Conservation (phyloP, 2,329 filamentous ascomycete genomes). For the Penicillium sp. region DNA sequence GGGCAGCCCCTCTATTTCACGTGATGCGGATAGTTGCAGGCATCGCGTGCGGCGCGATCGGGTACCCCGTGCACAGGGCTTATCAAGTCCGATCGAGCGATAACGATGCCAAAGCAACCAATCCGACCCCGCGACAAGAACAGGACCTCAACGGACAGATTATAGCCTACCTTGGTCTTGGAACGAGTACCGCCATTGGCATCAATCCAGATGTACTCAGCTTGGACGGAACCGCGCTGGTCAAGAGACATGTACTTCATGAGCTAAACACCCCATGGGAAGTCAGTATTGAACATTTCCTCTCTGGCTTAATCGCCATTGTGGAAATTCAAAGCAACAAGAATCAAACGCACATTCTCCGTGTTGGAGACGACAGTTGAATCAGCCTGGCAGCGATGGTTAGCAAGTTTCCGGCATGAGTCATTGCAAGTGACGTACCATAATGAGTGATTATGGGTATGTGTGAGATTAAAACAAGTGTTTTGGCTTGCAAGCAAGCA, state of each 20-base stretch:
- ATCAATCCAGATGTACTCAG: constrained; percentile 98
- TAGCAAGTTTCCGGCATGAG: constrained; percentile 13
- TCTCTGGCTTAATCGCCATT: constrained; percentile 30
- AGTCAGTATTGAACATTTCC: constrained; percentile 43
- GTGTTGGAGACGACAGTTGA: constrained; percentile 49
- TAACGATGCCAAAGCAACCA: constrained; percentile 4
- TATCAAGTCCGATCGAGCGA: constrained; percentile 19
- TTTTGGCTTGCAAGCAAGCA: constrained; percentile 17
- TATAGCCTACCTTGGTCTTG: constrained; percentile 83
- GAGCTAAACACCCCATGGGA: constrained; percentile 59
- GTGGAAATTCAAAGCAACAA: constrained; percentile 30
- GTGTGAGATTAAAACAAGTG: constrained; percentile 8
- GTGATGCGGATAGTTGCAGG: constrained; percentile 31
- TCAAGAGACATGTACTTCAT: constrained; percentile 88
- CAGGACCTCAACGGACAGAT: constrained; percentile 3
- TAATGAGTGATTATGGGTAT: constrained; percentile 29
- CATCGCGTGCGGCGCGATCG: constrained; percentile 18
- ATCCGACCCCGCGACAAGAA: constrained; percentile 1
- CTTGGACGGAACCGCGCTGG: constrained; percentile 85
- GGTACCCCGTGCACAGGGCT: constrained; percentile 28
- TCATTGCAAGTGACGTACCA: constrained; percentile 21
- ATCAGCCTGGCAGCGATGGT: constrained; percentile 33
- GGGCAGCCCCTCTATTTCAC: constrained; percentile 19
- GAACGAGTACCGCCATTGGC: constrained; percentile 79
- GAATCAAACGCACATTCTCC: constrained; percentile 45